These are phyloP conservation scores for Trichoderma asperellum DNA, from an alignment of 2,329 filamentous ascomycete species.

Conservation along the genomic window DNA sequence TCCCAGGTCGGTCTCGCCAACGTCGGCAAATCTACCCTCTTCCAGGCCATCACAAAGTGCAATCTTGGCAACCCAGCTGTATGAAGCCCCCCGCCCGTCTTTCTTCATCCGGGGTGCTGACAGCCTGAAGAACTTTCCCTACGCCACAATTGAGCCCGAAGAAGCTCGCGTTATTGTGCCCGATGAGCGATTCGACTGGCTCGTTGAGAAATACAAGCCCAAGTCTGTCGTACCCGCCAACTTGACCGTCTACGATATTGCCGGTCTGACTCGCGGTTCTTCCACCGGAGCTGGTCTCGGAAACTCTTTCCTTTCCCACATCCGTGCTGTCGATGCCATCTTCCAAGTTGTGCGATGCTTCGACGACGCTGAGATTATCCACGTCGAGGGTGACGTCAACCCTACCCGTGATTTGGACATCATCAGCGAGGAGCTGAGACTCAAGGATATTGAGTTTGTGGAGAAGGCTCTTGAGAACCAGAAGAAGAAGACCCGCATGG, in stretches of 20 bases:
- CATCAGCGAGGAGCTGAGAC: constrained; percentile 92
- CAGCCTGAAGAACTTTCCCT: constrained; percentile 84
- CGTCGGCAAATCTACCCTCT: constrained; percentile 98
- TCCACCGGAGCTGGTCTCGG: constrained; percentile 97
- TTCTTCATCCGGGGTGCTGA: constrained; percentile 47
- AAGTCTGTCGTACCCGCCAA: constrained; percentile 97
- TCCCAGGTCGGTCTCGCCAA: constrained; percentile 93
- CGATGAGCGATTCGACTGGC: constrained; percentile 94
- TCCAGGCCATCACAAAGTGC: constrained; percentile 99
- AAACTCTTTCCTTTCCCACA: constrained; percentile 97
- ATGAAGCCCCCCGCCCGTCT: constrained; percentile 50
- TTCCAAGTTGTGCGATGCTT: constrained; percentile 97
- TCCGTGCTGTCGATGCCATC: constrained; percentile 96
- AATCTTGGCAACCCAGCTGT: constrained; percentile 95
- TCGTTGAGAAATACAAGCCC: constrained; percentile 94
- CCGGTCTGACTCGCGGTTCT: constrained; percentile 91
- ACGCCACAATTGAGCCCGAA: constrained; percentile 98
- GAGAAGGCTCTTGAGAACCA: constrained; percentile 93
- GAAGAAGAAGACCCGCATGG: constrained; percentile 91
- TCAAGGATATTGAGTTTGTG: constrained; percentile 98
- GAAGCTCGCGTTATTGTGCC: constrained; percentile 97
- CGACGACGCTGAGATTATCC: constrained; percentile 98
- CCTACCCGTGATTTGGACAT: constrained; percentile 92
- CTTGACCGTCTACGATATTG: constrained; percentile 98
- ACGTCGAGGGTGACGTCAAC: constrained; percentile 98